phyloP scores from a whole-genome alignment of 305 asterid genomes.

The Fraxinus dipetala region DNA sequence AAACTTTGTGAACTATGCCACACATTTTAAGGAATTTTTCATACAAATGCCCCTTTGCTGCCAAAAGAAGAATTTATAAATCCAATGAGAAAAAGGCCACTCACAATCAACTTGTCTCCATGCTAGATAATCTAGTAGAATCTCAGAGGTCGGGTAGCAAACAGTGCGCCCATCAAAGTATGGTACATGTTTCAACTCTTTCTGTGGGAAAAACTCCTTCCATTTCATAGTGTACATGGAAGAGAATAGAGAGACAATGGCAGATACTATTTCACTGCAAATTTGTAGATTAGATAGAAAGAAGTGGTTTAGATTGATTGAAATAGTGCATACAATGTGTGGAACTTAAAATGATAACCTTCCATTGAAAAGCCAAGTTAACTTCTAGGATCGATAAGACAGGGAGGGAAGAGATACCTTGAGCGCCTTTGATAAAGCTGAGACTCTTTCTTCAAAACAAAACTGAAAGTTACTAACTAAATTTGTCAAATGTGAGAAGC shows the following conservation, averaged over 20 bases:
- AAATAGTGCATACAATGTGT: conserved; percentile 1
- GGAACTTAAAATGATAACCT: not conserved
- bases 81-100: conserved; percentile 9
- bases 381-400: not conserved
- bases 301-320: not conserved
- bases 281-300: conserved; percentile 2
- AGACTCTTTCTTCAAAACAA: conserved; percentile 72
- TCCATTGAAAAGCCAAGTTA: not conserved
- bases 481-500: conserved; percentile 18
- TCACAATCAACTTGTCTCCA: conserved; percentile 95
- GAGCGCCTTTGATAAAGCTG: conserved; percentile 56
- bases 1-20: not conserved
- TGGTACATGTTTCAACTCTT: conserved; percentile 57
- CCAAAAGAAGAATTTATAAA: conserved; percentile 1
- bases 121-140: conserved; percentile 67
- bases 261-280: conserved; percentile 65
- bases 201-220: conserved; percentile 57
- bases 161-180: conserved; percentile 81
- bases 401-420: conserved; percentile 42
- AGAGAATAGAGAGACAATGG: conserved; percentile 67
- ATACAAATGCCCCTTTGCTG: not conserved
- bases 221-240: conserved; percentile 61
- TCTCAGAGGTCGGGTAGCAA: conserved; percentile 70
- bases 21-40: not conserved
- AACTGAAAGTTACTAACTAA: conserved; percentile 46